These are phyloP conservation scores for Misopates orontium DNA, from an alignment of 257 asterid species.

Conservation along the genomic window DNA sequence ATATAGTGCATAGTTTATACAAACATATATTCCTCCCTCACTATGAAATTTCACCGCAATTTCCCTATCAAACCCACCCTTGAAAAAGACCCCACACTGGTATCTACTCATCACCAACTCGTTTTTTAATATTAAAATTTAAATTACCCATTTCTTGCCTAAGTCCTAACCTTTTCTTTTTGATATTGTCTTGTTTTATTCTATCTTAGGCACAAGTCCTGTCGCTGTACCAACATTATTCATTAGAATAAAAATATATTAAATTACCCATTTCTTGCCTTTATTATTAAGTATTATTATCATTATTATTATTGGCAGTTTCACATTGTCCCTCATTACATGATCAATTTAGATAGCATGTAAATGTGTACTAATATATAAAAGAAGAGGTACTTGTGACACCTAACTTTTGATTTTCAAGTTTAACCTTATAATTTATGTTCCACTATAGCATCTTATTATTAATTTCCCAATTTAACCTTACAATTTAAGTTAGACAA, in stretches of 20 bases:
- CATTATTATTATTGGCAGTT: too few relatives aligned
- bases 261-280: neutral
- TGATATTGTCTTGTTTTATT: conserved; percentile 11
- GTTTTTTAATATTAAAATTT: neutral
- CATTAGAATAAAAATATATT: neutral
- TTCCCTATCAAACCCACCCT: conserved; percentile 22
- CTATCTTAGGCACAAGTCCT: neutral
- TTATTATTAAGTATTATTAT: too few relatives aligned
- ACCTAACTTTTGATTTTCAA: too few relatives aligned
- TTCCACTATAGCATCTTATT: too few relatives aligned
- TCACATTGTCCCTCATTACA: too few relatives aligned
- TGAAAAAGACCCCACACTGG: conserved; percentile 12
- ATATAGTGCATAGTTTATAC: neutral
- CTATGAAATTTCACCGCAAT: neutral
- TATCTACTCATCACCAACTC: neutral
- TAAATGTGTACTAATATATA: too few relatives aligned
- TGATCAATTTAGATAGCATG: too few relatives aligned
- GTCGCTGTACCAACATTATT: neutral
- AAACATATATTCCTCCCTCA: neutral
- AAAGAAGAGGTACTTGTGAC: too few relatives aligned
- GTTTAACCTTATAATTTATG: too few relatives aligned
- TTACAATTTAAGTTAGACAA: too few relatives aligned
- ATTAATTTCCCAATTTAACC: too few relatives aligned
- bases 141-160: neutral
- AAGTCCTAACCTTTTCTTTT: neutral